A percentile compares a stretch with the other conserved stretches of the same genome.
Evolutionary conservation across 2,329 filamentous ascomycete genomes (phyloP).

Genomic region (Apiospora phragmitis): DNA sequence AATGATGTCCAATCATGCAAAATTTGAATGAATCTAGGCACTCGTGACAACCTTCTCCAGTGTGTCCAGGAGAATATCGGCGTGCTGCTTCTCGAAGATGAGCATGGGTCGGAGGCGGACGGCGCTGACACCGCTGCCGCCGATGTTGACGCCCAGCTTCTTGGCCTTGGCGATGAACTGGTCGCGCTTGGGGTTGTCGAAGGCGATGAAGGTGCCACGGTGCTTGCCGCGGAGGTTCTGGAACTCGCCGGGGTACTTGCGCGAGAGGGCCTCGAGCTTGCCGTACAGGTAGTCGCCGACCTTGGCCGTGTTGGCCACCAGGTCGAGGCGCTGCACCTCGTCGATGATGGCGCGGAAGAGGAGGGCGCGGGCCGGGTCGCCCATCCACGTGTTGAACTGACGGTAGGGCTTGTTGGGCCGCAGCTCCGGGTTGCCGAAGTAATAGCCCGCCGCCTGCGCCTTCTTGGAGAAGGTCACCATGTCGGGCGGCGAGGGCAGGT

Average conservation of each 20-base stretch:
- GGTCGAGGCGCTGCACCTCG: slow-evolving; percentile 73
- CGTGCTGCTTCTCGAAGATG: slow-evolving; percentile 89
- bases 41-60: slow-evolving; percentile 69
- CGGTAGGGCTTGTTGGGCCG: slow-evolving; percentile 91
- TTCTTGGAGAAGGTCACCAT: slow-evolving; percentile 97
- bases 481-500: slow-evolving; percentile 75
- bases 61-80: slow-evolving; percentile 77
- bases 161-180: slow-evolving; percentile 79
- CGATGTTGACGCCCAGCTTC: slow-evolving; percentile 81
- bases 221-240: slow-evolving; percentile 83
- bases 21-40: background rate
- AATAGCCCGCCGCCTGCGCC: slow-evolving; percentile 91
- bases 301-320: slow-evolving; percentile 77
- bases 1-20: background rate
- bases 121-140: slow-evolving; percentile 73
- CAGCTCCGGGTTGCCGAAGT: slow-evolving; percentile 78
- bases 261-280: slow-evolving; percentile 66
- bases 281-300: slow-evolving; percentile 78
- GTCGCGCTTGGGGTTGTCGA: slow-evolving; percentile 80
- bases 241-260: slow-evolving; percentile 75
- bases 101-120: slow-evolving; percentile 87
- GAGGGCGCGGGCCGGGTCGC: slow-evolving; percentile 80
- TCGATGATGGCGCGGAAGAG: slow-evolving; percentile 84
- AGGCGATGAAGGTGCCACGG: slow-evolving; percentile 90
- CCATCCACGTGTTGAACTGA: slow-evolving; percentile 98